These are phyloP conservation scores for Sphagnum fallax DNA, from an alignment of 228 moss, liverwort and hornwort genomes.

Conservation along the genomic window DNA sequence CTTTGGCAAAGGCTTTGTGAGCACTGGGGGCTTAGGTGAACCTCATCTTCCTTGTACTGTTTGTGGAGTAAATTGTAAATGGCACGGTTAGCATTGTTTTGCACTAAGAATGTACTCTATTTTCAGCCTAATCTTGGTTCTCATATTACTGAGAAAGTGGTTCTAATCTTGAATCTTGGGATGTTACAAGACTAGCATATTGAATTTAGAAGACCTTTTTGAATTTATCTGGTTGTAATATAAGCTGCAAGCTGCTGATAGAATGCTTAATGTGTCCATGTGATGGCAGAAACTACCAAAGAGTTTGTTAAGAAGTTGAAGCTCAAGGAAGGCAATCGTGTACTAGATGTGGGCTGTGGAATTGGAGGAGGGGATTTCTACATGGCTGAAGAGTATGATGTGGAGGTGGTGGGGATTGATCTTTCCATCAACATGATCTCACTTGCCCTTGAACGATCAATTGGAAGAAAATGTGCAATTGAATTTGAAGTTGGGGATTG, in stretches of 20 bases:
- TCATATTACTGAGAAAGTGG: no score
- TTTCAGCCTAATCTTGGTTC: no score
- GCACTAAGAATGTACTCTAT: no score
- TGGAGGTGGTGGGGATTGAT: constrained; percentile 81
- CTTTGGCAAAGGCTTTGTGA: constrained; percentile 87
- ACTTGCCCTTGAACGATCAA: constrained; percentile 85
- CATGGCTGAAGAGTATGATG: constrained; percentile 84
- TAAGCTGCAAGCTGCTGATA: no score
- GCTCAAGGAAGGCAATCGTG: constrained; percentile 59
- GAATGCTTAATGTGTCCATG: background rate
- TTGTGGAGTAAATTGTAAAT: background rate
- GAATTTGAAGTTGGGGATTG: constrained; percentile 97
- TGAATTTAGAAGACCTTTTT: no score
- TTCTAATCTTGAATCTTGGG: no score
- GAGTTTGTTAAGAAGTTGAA: constrained; percentile 66
- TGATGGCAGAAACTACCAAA: constrained; percentile 73
- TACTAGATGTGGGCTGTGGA: constrained; percentile 95
- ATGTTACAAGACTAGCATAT: no score
- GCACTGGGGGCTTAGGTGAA: constrained; percentile 86
- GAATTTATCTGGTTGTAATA: no score
- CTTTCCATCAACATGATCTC: constrained; percentile 94
- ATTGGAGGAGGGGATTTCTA: constrained; percentile 98
- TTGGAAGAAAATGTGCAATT: constrained; percentile 66
- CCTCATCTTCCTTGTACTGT: background rate
- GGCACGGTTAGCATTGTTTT: no score